These are phyloP conservation scores for Picea abies DNA, from an alignment of 83 land plant species.

Conservation along the genomic window DNA sequence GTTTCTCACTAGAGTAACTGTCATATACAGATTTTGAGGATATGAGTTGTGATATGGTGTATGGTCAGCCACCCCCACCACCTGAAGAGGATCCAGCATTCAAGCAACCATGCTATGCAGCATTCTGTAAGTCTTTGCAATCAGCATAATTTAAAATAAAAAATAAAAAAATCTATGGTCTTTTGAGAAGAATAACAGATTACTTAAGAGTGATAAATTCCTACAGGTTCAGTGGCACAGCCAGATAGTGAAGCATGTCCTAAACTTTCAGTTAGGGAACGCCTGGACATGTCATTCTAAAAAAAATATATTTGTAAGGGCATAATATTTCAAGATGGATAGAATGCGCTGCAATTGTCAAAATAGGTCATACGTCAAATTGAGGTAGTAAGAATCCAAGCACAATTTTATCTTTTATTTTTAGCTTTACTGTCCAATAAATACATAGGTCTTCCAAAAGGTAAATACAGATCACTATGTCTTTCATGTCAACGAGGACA, in stretches of 20 bases:
- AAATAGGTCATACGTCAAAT: not conserved
- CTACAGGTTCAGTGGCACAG: conserved; percentile 15
- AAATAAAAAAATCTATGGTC: not conserved
- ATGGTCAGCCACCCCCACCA: conserved; percentile 79
- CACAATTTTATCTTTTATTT: not conserved
- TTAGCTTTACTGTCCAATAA: not conserved
- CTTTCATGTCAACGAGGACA: not conserved
- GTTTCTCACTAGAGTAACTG: not conserved
- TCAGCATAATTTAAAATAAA: not conserved
- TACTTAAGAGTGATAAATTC: not conserved
- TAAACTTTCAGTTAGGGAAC: not conserved
- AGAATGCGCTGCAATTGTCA: not conserved
- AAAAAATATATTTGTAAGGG: not conserved
- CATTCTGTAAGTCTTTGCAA: conserved; percentile 55
- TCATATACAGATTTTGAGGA: conserved; percentile 84
- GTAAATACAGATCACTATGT: not conserved
- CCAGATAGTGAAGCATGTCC: conserved; percentile 7
- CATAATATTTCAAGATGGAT: not conserved
- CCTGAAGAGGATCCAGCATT: conserved; percentile 75
- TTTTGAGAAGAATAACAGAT: too few relatives aligned
- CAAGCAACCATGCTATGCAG: conserved; percentile 76
- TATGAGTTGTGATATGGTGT: conserved; percentile 96
- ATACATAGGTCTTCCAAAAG: not conserved
- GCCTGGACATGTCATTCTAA: too few relatives aligned
- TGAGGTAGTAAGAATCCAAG: too few relatives aligned